Percentiles rank a stretch among this genome's conserved stretches.
Evolutionary conservation across 1,139 yeast species (phyloP).

Genomic region (Candida freyschussii): DNA sequence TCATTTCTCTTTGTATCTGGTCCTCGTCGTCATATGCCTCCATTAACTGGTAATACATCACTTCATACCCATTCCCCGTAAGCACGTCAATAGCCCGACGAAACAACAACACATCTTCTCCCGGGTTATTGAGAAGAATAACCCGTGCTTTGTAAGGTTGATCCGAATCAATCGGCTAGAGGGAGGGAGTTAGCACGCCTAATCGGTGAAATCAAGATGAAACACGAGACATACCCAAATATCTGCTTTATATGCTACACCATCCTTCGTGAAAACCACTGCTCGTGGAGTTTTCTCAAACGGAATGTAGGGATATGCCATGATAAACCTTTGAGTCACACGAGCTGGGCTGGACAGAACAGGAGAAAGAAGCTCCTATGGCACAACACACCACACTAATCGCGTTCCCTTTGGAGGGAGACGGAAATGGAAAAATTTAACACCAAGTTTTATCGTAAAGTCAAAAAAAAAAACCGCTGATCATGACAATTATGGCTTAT

Average conservation of each 20-base stretch:
- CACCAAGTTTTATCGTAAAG: too few species aligned
- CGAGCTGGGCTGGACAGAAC: too few species aligned
- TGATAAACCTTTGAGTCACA: too few species aligned
- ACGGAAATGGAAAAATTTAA: too few species aligned
- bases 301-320: conserved; percentile 11
- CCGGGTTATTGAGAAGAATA: conserved; percentile 16
- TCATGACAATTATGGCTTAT: too few species aligned
- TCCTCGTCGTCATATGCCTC: conserved; percentile 7
- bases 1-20: conserved; percentile 15
- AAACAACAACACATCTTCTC: conserved; percentile 14
- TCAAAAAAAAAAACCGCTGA: too few species aligned
- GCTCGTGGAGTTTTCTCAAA: conserved; percentile 13
- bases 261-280: conserved; percentile 6
- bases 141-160: conserved; percentile 15
- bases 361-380: too few species aligned
- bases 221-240: conserved; percentile 12
- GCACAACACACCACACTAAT: too few species aligned
- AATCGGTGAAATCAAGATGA: too few species aligned
- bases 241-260: conserved; percentile 10
- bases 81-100: conserved; percentile 12
- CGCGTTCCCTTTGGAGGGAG: too few species aligned
- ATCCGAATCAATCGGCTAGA: conserved; percentile 16
- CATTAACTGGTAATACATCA: conserved; percentile 13
- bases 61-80: conserved; percentile 15
- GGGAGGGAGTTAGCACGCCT: too few species aligned